Evolutionary conservation across 176 grass and related monocot species (phyloP).

Genomic region (Tillandsia fasciculata): DNA sequence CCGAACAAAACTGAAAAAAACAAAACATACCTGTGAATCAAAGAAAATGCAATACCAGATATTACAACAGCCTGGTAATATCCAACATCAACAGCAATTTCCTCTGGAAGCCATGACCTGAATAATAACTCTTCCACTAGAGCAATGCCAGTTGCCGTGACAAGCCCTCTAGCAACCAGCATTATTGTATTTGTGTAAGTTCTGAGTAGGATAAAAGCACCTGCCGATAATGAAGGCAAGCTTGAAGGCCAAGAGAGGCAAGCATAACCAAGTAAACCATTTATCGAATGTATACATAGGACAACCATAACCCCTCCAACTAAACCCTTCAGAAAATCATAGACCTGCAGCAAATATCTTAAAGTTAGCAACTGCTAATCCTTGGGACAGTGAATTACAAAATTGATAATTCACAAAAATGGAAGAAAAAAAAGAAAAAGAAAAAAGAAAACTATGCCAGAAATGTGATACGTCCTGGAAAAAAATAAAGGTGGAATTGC

Average conservation of each 20-base stretch:
- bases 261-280: slow-evolving; percentile 64
- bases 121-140: slow-evolving; percentile 90
- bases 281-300: slow-evolving; percentile 61
- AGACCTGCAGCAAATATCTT: slow-evolving; percentile 40
- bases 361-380: not conserved
- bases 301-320: slow-evolving; percentile 58
- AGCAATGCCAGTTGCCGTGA: slow-evolving; percentile 63
- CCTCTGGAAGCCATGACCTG: slow-evolving; percentile 83
- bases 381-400: not conserved
- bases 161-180: slow-evolving; percentile 41
- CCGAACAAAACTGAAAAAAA: slow-evolving; percentile 10
- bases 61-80: slow-evolving; percentile 64
- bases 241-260: slow-evolving; percentile 27
- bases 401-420: not conserved
- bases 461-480: too few species aligned
- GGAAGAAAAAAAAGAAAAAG: not conserved
- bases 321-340: slow-evolving; percentile 76
- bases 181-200: slow-evolving; percentile 41
- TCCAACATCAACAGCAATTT: slow-evolving; percentile 75
- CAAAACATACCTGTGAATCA: slow-evolving; percentile 68
- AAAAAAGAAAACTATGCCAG: not conserved
- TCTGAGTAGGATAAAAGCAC: slow-evolving; percentile 51
- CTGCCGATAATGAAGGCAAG: slow-evolving; percentile 26
- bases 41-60: slow-evolving; percentile 66
- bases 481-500: too few species aligned